Base-by-base conservation (phyloP, 345 rosid species). In the Salix udensis region DNA sequence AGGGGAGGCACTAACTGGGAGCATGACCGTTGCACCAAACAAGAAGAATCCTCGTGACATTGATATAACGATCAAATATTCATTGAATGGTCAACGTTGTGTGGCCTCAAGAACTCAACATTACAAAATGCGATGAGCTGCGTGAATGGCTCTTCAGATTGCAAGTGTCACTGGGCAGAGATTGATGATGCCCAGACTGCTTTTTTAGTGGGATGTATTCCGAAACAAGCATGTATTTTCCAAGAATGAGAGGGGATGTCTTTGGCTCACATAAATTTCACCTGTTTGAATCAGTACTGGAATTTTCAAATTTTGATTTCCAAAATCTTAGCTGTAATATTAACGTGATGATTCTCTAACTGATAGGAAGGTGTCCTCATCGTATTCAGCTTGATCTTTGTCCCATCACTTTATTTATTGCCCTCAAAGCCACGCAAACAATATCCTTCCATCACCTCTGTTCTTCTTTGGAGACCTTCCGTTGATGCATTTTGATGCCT, bases 11-110 rank as follows among this genome's bases (percentile, higher is more conserved):
- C 65, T 96, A 48, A 81, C 70, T 37, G 99, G 99, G 73, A 91
- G 89, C 88, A 87, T 96, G 97, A 88, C 98, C 1, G 95, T 94
- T 75, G 86, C 97, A 26, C 91, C 84, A 71, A 94, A 94, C 90
- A 90, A 88, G 86, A 94, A 88, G 86, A 94, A 96, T 85, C 98
- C 97, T 10, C 92, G 98, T 68, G 99, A 93, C 58, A 78, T 92
- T 23, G 98, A 96, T 82, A 96, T 92, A 77, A 88, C 80, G 85
- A 86, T 96, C 69, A 89, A 85, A 68, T 96, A 91, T 82, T 83
- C 97, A 44, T 71, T 91, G 88, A 79, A 82, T 67, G 99, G 99
- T 12, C 74, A 78, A 67, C 97, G 91, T 2, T 87, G 88, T 75
- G 85, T 71, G 19, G 80, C 85, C 64, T 89, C 98, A 8, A 89